These are phyloP conservation scores for Ascosphaera pollenicola DNA, from an alignment of 2,329 filamentous ascomycete genomes.

Conservation along the genomic window DNA sequence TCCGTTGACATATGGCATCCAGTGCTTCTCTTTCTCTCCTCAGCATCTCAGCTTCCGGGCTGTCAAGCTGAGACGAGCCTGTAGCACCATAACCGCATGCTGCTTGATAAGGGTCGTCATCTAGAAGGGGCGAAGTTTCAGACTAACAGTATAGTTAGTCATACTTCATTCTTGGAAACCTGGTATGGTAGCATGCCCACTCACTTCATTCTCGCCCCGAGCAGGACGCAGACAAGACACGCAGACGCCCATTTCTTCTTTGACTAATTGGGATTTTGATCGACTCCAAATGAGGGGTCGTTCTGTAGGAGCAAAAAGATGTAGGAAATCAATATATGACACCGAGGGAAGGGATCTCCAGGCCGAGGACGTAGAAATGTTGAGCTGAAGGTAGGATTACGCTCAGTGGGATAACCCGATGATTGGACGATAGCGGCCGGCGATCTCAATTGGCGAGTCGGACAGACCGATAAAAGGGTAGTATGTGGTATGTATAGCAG, in stretches of 20 bases:
- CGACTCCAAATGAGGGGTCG: too few relatives aligned
- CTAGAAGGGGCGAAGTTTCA: slow-evolving; percentile 22
- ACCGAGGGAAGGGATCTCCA: too few relatives aligned
- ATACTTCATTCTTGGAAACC: background rate
- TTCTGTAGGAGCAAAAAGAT: too few relatives aligned
- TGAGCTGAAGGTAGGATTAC: too few relatives aligned
- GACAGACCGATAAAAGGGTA: too few relatives aligned
- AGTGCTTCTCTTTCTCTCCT: slow-evolving; percentile 23
- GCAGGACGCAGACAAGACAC: slow-evolving; percentile 20
- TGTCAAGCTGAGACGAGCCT: slow-evolving; percentile 14
- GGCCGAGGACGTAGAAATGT: too few relatives aligned
- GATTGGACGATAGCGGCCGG: too few relatives aligned
- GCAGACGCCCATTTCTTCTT: slow-evolving; percentile 21
- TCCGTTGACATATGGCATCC: slow-evolving; percentile 24
- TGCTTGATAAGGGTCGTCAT: slow-evolving; percentile 23
- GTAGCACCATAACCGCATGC: slow-evolving; percentile 22
- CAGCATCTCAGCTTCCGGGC: slow-evolving; percentile 20
- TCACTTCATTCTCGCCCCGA: slow-evolving; percentile 18
- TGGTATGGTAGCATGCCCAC: slow-evolving; percentile 3
- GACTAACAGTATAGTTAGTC: slow-evolving; percentile 8
- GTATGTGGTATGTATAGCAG: too few relatives aligned
- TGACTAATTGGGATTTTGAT: background rate
- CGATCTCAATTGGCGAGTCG: too few relatives aligned
- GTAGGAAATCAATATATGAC: too few relatives aligned
- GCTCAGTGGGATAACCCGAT: too few relatives aligned